A percentile compares a stretch with the other conserved stretches of the same genome.
Evolutionary conservation across 352 stramenopile species (phyloP).

Genomic region (Globisporangium echinulatum): DNA sequence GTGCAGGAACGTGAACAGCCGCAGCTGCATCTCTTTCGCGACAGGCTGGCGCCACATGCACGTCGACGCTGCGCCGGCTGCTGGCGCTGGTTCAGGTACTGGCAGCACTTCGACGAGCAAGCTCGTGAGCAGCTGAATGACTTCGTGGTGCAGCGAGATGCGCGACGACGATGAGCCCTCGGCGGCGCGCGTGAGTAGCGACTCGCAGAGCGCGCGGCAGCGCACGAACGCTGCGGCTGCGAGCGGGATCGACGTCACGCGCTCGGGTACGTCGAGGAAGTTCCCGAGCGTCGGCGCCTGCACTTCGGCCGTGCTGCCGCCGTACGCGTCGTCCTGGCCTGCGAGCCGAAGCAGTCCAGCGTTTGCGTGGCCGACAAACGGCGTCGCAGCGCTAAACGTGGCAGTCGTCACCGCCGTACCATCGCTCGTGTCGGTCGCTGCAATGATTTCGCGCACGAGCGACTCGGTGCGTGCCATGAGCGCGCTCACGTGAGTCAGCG

Average conservation of each 20-base stretch:
- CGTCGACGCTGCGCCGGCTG: conserved; percentile 13
- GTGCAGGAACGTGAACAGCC: conserved; percentile 70
- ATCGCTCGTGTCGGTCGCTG: conserved; percentile 12
- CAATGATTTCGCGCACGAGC: conserved; percentile 32
- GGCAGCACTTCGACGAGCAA: conserved; percentile 81
- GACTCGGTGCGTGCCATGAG: conserved; percentile 43
- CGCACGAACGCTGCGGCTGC: conserved; percentile 78
- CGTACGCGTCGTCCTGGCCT: conserved; percentile 67
- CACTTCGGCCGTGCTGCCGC: conserved; percentile 62
- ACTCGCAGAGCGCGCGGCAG: conserved; percentile 72
- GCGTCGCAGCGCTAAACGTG: conserved; percentile 28
- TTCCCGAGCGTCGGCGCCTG: conserved; percentile 65
- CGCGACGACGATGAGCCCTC: conserved; percentile 88
- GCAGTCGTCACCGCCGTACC: conserved; percentile 5
- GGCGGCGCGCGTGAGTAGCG: conserved; percentile 66
- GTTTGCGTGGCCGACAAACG: conserved; percentile 54
- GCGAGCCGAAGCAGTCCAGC: conserved; percentile 46
- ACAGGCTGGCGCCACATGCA: conserved; percentile 77
- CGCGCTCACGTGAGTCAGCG: conserved; percentile 42
- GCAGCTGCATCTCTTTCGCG: conserved; percentile 73
- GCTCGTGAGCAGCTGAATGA: conserved; percentile 80
- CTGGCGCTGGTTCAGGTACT: conserved; percentile 31
- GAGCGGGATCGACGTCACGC: conserved; percentile 63
- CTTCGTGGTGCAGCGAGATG: conserved; percentile 85
- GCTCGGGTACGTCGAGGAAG: conserved; percentile 80